Percentiles rank a stretch among this genome's conserved stretches.
Evolutionary conservation across 192 early-diverging fungal species (phyloP).

Genomic region (Coemansia reversa): DNA sequence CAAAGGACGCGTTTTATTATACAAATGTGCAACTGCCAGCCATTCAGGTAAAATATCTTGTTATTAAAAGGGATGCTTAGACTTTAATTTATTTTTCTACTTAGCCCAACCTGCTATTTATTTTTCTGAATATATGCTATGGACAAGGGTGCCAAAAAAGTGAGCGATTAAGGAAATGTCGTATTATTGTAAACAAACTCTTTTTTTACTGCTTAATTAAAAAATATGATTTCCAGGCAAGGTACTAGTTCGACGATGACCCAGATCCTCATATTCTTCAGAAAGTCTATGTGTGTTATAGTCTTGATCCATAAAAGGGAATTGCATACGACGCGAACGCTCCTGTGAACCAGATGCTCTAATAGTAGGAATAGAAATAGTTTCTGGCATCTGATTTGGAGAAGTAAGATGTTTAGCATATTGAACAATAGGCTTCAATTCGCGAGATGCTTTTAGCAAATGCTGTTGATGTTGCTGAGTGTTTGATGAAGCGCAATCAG

Average conservation of each 20-base stretch:
- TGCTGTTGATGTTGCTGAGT: conserved; percentile 3
- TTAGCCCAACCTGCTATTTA: no score
- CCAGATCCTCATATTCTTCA: conserved; percentile 43
- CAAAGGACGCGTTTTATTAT: no score
- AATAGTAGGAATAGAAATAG: conserved; percentile 12
- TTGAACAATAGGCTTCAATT: conserved; percentile 51
- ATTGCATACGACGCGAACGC: background rate
- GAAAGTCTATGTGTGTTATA: conserved; percentile 18
- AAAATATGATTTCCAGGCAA: conserved; percentile 33
- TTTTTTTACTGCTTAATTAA: conserved; percentile 4
- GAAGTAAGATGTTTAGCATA: conserved; percentile 46
- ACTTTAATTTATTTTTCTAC: no score
- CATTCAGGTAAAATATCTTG: no score
- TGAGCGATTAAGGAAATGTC: background rate
- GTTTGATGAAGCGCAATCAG: background rate
- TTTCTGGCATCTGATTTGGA: conserved; percentile 19
- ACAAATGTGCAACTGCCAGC: no score
- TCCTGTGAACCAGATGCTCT: background rate
- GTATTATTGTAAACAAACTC: conserved; percentile 7
- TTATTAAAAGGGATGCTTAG: no score
- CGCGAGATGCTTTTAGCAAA: conserved; percentile 27
- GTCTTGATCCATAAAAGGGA: background rate
- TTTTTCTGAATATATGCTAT: no score
- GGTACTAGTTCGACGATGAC: conserved; percentile 32
- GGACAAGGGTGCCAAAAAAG: background rate